Base-by-base conservation (phyloP, 768 basidiomycete species). In the Termitomyces sp. region DNA sequence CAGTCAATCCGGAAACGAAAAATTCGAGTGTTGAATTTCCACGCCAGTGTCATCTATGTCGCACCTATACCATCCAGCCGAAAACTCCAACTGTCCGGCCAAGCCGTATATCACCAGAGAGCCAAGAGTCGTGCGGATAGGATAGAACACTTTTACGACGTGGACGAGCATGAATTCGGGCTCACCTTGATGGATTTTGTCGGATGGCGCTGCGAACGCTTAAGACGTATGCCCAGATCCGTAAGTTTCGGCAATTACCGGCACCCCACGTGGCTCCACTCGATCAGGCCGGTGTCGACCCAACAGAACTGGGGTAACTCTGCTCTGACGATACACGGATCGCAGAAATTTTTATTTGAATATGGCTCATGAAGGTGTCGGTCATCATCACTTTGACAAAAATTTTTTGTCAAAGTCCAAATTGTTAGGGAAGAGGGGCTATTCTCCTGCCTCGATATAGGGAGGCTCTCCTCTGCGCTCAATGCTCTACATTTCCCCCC, bases 101-200 rank as follows among this genome's bases (percentile, higher is more conserved):
- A 47, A 60, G 57, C 17, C 53, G 54, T 37, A 47, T 47, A 61
- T 60, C 54, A 38, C 40, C 58, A 26, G 53, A 22, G 45, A 66
- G 63, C 60, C 50, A 58, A 53, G 51, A 45, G 50, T 61, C 62
- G 46, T 53, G 41, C 37, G 56, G 54, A 59, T 55, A 53, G 59
- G 58, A 57, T 48, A 19, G 45, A 55, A 44, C 47, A 26, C 44
- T 54, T 58, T 34, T 56, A 51, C 30, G 48, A 57, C 40, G 58
- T 49, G 24, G 45, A 60, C 53, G 46, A 54, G 59, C 66, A 60
- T 66, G 61, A 62, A 71, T 71, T 65, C 60, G 68, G 60, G 74
- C 82, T 80, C 71, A 84, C 83, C 81, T 85, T 83, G 83, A 75
- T 66, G 76, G 62, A 69, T 75, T 78, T 76, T 74, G 71, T 69